Evolutionary conservation across 495 filamentous ascomycete species (phyloP), one percentile per base, ranked within the genome.

Genomic region (Neurospora sp.): DNA sequence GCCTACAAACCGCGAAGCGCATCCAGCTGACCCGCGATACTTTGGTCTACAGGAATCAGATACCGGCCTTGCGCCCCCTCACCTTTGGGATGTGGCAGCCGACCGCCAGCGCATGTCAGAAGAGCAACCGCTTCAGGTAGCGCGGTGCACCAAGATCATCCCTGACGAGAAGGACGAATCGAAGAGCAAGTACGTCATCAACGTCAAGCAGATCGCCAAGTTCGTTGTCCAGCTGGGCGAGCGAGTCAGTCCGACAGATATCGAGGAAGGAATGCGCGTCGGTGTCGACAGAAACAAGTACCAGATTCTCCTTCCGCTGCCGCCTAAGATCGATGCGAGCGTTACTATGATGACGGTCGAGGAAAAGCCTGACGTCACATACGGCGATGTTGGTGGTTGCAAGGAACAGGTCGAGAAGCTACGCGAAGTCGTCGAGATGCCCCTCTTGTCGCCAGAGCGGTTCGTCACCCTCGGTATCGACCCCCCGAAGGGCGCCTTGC

Each of bases 281-380:
- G 95, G 94, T 86, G 96, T 99, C 83, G 96, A 99, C 82, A 89
- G 96, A 66, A 97, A 97, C 85, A 98, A 98, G 85, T 99, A 98
- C 82, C 96, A 99, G 85, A 99, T 99, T 77, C 89, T 98, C 74
- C 87, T 99, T 27, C 96, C 96, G 69, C 88, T 99, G n/a, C 96
- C 96, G 35, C 96, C 96, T 12, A 99, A 98, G 87, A 99, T 99
- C 88, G 96, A 99, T 80, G 94, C 96, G 70, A 96, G 92, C 76
- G 96, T 99, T 76, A 99, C 96, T 70, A 99, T 99, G 96, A 99
- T 99, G 96, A 98, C 96, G 18, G 96, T 99, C 71, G 96, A 99
- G 85, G 96, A 99, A 83, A 99, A 99, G 87, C 96, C 96, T 16
- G 96, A 99, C 82, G 96, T 99, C 70, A 99, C 96, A 75, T 99